These are phyloP conservation scores for Solanum habrochaites DNA, from an alignment of 257 asterid genomes.

Conservation along the genomic window DNA sequence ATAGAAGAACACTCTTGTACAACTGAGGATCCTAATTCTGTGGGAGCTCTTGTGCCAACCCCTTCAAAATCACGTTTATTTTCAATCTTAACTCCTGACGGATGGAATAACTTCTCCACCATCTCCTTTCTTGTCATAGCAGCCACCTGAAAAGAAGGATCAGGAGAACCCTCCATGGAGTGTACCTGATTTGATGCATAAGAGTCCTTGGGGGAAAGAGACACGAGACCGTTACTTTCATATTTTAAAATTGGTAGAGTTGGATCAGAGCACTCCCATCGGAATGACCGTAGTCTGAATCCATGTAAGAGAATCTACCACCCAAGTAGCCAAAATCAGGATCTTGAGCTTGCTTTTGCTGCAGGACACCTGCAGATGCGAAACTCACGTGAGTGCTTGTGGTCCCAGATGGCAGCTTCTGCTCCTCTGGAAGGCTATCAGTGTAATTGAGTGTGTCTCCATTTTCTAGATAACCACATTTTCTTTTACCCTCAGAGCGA, in stretches of 20 bases:
- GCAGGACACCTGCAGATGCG: conserved; percentile 20
- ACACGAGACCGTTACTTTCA: conserved; percentile 29
- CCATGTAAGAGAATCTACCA: conserved; percentile 21
- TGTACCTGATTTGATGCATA: conserved; percentile 32
- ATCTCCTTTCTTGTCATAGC: conserved; percentile 18
- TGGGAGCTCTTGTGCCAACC: conserved; percentile 15
- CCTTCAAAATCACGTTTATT: conserved; percentile 24
- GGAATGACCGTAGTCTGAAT: conserved; percentile 34
- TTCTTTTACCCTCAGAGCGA: conserved; percentile 26
- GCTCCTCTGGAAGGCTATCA: conserved; percentile 21
- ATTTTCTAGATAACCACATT: conserved; percentile 21
- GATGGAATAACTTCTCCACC: conserved; percentile 19
- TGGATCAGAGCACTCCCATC: conserved; percentile 25
- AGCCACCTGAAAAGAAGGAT: conserved; percentile 20
- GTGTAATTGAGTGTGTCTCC: conserved; percentile 17
- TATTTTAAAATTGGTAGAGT: conserved; percentile 32
- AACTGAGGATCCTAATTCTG: conserved; percentile 41
- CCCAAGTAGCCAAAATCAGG: conserved; percentile 33
- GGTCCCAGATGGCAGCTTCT: conserved; percentile 23
- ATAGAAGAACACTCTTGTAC: conserved; percentile 26
- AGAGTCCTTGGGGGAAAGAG: conserved; percentile 39
- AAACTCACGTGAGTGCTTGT: conserved; percentile 19
- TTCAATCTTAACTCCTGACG: conserved; percentile 23
- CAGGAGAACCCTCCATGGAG: conserved; percentile 18
- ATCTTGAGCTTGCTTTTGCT: conserved; percentile 13